A percentile compares a stretch with the other conserved stretches of the same genome.
Conservation (phyloP, 257 asterid species). For the Solanum chaucha region DNA sequence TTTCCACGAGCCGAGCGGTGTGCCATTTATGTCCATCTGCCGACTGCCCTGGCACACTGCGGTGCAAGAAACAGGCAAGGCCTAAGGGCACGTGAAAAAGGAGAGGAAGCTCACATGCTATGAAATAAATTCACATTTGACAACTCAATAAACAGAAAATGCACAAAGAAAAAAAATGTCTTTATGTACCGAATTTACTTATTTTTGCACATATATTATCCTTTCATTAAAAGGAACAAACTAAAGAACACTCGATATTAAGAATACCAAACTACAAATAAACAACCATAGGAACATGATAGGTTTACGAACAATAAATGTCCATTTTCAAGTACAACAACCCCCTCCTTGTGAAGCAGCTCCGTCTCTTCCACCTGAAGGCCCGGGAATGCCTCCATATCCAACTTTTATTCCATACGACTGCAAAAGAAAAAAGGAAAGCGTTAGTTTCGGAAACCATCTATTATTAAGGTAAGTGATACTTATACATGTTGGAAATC, state of each 20-base stretch:
- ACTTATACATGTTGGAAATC: neutral
- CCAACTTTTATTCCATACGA: conserved; percentile 92
- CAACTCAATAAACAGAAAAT: neutral
- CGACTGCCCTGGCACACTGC: neutral
- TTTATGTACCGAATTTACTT: neutral
- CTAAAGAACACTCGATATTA: neutral
- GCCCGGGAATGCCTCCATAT: conserved; percentile 66
- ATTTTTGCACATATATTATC: conserved; percentile 1
- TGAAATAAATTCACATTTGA: conserved; percentile 4
- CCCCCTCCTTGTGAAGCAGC: conserved; percentile 72
- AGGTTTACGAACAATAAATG: neutral
- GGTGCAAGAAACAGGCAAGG: neutral
- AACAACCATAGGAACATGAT: neutral
- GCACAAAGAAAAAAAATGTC: neutral
- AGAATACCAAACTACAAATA: conserved; percentile 1
- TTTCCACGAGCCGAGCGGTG: neutral
- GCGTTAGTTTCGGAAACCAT: neutral
- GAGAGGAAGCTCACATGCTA: neutral
- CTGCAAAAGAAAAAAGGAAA: conserved; percentile 25
- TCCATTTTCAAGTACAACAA: conserved; percentile 63
- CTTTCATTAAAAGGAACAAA: neutral
- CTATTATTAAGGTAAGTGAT: neutral
- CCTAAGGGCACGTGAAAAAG: neutral
- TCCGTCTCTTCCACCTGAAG: conserved; percentile 73
- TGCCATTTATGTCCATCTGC: neutral